Evolutionary conservation across 2,329 filamentous ascomycete genomes (phyloP).

Genomic region (Talaromyces sp.): DNA sequence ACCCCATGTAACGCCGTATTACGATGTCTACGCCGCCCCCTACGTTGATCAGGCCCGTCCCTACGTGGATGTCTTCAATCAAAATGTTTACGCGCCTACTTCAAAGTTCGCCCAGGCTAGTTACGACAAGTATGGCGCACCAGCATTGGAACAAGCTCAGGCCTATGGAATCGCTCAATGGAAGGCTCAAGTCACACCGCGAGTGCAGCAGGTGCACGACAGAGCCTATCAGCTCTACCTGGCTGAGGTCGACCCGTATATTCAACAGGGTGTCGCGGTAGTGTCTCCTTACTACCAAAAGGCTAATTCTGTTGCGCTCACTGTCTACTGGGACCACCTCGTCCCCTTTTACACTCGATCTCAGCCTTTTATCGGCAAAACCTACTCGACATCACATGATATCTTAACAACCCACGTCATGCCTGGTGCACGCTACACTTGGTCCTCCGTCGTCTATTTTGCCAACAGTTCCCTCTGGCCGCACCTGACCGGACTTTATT

Average conservation of each 20-base stretch:
- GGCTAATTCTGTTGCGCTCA: slow-evolving; percentile 61
- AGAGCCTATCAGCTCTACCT: slow-evolving; percentile 69
- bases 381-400: slow-evolving; percentile 67
- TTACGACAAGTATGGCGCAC: slow-evolving; percentile 72
- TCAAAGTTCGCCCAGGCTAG: slow-evolving; percentile 63
- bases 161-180: slow-evolving; percentile 72
- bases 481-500: slow-evolving; percentile 75
- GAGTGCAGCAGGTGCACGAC: slow-evolving; percentile 66
- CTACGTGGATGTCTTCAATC: slow-evolving; percentile 64
- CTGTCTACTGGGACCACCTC: slow-evolving; percentile 55
- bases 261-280: slow-evolving; percentile 61
- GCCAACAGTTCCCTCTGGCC: slow-evolving; percentile 80
- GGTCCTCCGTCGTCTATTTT: slow-evolving; percentile 70
- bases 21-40: slow-evolving; percentile 78
- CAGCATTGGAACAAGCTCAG: slow-evolving; percentile 68
- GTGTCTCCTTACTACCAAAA: slow-evolving; percentile 75
- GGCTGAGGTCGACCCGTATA: slow-evolving; percentile 70
- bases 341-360: slow-evolving; percentile 75
- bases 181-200: slow-evolving; percentile 76
- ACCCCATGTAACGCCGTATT: slow-evolving; percentile 83
- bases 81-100: slow-evolving; percentile 68
- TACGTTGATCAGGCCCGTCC: slow-evolving; percentile 77
- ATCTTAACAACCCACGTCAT: slow-evolving; percentile 71
- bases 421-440: slow-evolving; percentile 71
- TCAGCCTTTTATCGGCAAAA: slow-evolving; percentile 71